Base-by-base conservation (phyloP, 2,329 filamentous ascomycete species). In the Teratosphaeria destructans region DNA sequence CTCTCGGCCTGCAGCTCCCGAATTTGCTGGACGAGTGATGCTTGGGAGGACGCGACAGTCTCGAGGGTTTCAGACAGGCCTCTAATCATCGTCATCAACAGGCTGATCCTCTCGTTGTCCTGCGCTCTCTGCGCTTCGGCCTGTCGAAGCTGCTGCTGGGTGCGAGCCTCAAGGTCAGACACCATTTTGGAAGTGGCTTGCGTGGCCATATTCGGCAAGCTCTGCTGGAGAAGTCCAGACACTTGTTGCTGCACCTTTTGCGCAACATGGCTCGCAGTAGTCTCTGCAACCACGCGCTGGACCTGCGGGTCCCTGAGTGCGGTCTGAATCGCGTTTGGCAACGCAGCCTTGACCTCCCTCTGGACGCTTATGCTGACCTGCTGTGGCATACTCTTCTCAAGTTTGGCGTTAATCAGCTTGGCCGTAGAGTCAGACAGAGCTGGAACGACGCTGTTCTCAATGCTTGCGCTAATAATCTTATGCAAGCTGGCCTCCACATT, bases 401-500 rank as follows among this genome's bases (percentile, higher is more conserved):
- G 79, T 70, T 89, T 85, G 62, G 88, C 86, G 58, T 87, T 82
- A 32, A 96, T 80, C 4, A 86, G 82, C 62, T 84, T 82, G 53
- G 83, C 80, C 14, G 89, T 85, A 52, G 86, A 79, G 57, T 85
- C 81, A 49, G 85, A 82, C 59, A 97, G 78, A 35, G 85, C 80
- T 11, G 94, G 93, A 57, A 96, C 78, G 53, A 96, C 84, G 14
- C 85, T 81, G 59, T 85, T 81, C 62, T 89, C 83, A 64, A 96
- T 89, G 72, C 88, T 88, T 55, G 85, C 81, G 54, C 84, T 83
- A 56, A 96, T 86, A 65, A 95, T 89, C 62, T 85, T 85, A 62
- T 85, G 81, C 43, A 96, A 81, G 26, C 89, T 89, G 67, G 88
- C 86, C 73, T 90, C 86, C 27, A 89, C 83, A 59, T 89, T 89